Percentiles rank a stretch among this genome's conserved stretches.
These are phyloP conservation scores for Zizania latifolia DNA, from an alignment of 176 grass and related monocot species.

Conservation along the genomic window DNA sequence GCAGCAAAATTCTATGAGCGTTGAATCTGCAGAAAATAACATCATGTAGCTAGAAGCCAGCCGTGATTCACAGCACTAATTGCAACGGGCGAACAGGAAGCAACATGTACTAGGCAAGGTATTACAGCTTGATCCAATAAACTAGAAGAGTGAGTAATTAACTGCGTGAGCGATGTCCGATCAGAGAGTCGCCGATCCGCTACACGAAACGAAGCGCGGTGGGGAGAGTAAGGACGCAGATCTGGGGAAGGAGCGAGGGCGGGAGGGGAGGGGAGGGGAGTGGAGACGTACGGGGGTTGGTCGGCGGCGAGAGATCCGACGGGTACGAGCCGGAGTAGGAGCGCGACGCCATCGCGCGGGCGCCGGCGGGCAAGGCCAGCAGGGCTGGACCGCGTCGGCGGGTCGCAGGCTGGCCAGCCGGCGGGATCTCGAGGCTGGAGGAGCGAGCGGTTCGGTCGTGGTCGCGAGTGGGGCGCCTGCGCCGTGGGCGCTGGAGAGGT, in stretches of 20 bases:
- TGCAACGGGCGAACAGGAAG: not conserved
- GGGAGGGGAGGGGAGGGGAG: not conserved
- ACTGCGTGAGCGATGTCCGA: not conserved
- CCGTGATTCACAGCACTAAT: not conserved
- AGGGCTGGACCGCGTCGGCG: not conserved
- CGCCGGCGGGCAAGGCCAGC: too few relatives aligned
- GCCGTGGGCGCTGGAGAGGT: not conserved
- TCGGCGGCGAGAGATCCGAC: not conserved
- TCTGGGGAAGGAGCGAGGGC: not conserved
- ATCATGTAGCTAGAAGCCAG: not conserved
- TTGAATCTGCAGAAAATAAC: not conserved
- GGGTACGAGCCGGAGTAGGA: not conserved
- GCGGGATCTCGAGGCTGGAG: not conserved
- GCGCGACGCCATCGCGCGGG: not conserved
- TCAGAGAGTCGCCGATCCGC: not conserved
- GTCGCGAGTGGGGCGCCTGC: not conserved
- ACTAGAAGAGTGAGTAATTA: not conserved
- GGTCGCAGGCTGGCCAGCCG: too few relatives aligned
- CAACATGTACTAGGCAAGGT: not conserved
- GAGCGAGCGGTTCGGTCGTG: not conserved
- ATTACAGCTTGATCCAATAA: not conserved
- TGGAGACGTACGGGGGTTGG: not conserved
- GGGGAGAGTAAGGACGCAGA: not conserved
- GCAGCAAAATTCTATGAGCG: not conserved
- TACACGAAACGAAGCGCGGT: not conserved